A percentile compares a stretch with the other conserved stretches of the same genome.
phyloP scores from a whole-genome alignment of 2,329 filamentous ascomycete genomes.

The Hypoxylon sp. region DNA sequence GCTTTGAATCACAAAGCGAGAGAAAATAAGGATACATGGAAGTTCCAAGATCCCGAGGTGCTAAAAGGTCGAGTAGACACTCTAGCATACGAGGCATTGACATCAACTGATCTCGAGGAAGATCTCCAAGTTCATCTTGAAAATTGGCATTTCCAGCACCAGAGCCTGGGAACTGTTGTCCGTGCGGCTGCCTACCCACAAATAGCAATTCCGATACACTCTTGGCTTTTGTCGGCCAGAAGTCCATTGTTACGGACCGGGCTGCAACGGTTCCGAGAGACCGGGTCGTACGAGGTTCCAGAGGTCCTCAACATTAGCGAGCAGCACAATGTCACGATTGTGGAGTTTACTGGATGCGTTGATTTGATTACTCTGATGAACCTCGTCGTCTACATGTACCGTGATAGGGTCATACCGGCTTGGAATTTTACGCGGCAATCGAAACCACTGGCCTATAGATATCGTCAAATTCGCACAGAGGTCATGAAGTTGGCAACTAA shows the following conservation, averaged over 20 bases:
- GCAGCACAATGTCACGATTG: conserved; percentile 64
- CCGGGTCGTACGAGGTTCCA: conserved; percentile 68
- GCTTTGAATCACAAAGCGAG: conserved; percentile 57
- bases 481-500: conserved; percentile 87
- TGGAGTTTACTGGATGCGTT: conserved; percentile 76
- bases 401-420: conserved; percentile 83
- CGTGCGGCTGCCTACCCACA: conserved; percentile 75
- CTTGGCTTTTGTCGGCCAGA: conserved; percentile 82
- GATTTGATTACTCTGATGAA: conserved; percentile 87
- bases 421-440: conserved; percentile 85
- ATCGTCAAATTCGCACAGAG: conserved; percentile 84
- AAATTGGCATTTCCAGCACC: conserved; percentile 57
- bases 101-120: conserved; percentile 75
- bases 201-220: conserved; percentile 82
- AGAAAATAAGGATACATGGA: conserved; percentile 60
- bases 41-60: conserved; percentile 58
- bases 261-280: conserved; percentile 70
- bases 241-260: conserved; percentile 77
- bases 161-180: conserved; percentile 62
- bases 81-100: conserved; percentile 68
- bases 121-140: conserved; percentile 70
- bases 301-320: conserved; percentile 73
- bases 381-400: conserved; percentile 83
- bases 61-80: conserved; percentile 69
- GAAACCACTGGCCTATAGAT: conserved; percentile 76